These are phyloP conservation scores for Calonectria montana DNA, from an alignment of 2,329 filamentous ascomycete species.

Conservation along the genomic window DNA sequence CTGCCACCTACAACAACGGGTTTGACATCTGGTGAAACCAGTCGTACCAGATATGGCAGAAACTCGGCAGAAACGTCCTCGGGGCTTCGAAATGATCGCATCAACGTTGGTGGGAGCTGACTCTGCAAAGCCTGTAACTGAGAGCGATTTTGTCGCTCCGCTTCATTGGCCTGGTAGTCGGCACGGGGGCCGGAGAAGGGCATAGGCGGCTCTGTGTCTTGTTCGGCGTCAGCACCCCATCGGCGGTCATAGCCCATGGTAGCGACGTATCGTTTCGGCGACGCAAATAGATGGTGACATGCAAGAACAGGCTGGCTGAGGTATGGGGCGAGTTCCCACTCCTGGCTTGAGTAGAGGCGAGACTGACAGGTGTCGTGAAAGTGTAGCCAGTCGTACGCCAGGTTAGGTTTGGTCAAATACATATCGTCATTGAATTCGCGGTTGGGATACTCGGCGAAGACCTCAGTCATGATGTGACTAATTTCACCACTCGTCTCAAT, in stretches of 20 bases:
- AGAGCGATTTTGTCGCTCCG: constrained; percentile 80
- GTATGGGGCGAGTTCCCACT: constrained; percentile 93
- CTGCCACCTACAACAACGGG: constrained; percentile 85
- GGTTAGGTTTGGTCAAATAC: constrained; percentile 86
- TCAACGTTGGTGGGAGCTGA: constrained; percentile 76
- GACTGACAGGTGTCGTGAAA: constrained; percentile 90
- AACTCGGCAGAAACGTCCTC: constrained; percentile 85
- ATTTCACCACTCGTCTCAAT: constrained; percentile 83
- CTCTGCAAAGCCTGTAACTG: constrained; percentile 79
- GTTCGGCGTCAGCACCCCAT: constrained; percentile 58
- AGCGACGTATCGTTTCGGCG: constrained; percentile 65
- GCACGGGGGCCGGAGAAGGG: constrained; percentile 88
- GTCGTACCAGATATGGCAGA: constrained; percentile 83
- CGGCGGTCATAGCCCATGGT: constrained; percentile 55
- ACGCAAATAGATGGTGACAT: constrained; percentile 92
- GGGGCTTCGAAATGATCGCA: constrained; percentile 81
- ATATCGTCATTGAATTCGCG: constrained; percentile 95
- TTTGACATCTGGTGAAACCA: constrained; percentile 90
- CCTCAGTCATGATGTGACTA: constrained; percentile 82
- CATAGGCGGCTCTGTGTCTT: constrained; percentile 62
- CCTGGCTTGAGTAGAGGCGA: constrained; percentile 83
- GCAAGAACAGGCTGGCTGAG: constrained; percentile 87
- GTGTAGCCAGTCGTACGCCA: constrained; percentile 93
- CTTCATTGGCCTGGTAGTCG: constrained; percentile 84
- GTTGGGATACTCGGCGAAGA: constrained; percentile 87